Conservation (phyloP, 1,284 basidiomycete species). For the Melampsora americana region DNA sequence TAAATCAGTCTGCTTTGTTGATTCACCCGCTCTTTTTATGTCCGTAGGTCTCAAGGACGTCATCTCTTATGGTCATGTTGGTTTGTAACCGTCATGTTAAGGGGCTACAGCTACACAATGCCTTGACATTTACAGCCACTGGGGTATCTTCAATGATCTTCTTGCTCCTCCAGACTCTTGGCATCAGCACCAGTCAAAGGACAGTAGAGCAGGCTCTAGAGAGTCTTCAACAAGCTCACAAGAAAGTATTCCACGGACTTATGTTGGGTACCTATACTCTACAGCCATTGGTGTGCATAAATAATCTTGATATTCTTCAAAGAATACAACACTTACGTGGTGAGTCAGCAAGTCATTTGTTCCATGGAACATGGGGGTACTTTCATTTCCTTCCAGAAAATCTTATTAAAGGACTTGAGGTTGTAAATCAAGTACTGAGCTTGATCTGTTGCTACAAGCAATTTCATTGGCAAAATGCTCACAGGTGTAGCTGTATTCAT, state of each 20-base stretch:
- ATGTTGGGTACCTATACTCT: not conserved
- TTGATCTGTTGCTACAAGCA: not conserved
- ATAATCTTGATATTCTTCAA: conserved; percentile 31
- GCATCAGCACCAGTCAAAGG: not conserved
- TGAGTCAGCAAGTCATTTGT: not conserved
- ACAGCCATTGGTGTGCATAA: conserved; percentile 17
- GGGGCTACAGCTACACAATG: conserved; percentile 7
- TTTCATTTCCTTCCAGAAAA: not conserved
- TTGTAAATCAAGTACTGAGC: not conserved
- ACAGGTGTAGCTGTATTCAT: not conserved
- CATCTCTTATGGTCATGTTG: conserved; percentile 20
- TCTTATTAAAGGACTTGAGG: not conserved
- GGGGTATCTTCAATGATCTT: conserved; percentile 6
- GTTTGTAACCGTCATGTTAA: conserved; percentile 15
- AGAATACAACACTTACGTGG: not conserved
- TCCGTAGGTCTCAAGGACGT: not conserved
- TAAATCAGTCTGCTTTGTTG: no score
- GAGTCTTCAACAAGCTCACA: not conserved
- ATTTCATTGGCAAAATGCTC: not conserved
- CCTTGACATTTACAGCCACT: not conserved
- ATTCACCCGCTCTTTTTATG: not conserved
- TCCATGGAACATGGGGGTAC: conserved; percentile 26
- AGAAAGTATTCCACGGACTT: not conserved
- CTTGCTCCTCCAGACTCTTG: conserved; percentile 2
- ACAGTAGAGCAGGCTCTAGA: conserved; percentile 10